Conservation (phyloP, 192 early-diverging fungal species). For the Backusella tarrabulga region DNA sequence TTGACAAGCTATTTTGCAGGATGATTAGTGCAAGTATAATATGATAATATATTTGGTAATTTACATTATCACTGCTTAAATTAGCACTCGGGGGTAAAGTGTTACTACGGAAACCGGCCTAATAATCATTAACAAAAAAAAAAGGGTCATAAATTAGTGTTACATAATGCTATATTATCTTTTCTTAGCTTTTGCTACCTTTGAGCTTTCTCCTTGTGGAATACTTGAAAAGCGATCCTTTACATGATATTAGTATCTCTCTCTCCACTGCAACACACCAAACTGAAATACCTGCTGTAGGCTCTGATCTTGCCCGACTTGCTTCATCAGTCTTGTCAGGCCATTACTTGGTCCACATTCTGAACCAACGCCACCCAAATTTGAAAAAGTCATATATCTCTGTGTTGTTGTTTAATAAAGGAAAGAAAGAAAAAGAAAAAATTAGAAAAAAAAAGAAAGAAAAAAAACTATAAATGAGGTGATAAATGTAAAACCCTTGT, state of each 20-base stretch:
- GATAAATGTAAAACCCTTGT: neutral
- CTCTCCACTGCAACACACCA: neutral
- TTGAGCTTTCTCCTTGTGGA: conserved; percentile 7
- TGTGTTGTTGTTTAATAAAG: neutral
- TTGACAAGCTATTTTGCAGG: neutral
- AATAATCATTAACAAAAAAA: neutral
- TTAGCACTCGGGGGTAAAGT: neutral
- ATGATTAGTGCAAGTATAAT: neutral
- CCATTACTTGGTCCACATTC: conserved; percentile 12
- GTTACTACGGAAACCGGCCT: neutral
- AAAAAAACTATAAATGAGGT: neutral
- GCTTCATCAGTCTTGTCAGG: conserved; percentile 5
- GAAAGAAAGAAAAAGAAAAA: neutral
- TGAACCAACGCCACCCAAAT: conserved; percentile 4
- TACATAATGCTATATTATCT: neutral
- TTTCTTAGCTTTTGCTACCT: neutral
- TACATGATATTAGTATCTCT: neutral
- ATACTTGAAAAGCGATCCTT: neutral
- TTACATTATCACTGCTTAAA: conserved; percentile 7
- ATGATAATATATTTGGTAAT: neutral
- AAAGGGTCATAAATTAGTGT: neutral
- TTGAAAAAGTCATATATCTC: conserved; percentile 18
- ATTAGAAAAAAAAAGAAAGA: neutral
- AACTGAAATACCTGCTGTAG: neutral
- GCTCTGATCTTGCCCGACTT: conserved; percentile 1